Evolutionary conservation across 345 rosid genomes (phyloP).

Genomic region (Arabis hirsuta): DNA sequence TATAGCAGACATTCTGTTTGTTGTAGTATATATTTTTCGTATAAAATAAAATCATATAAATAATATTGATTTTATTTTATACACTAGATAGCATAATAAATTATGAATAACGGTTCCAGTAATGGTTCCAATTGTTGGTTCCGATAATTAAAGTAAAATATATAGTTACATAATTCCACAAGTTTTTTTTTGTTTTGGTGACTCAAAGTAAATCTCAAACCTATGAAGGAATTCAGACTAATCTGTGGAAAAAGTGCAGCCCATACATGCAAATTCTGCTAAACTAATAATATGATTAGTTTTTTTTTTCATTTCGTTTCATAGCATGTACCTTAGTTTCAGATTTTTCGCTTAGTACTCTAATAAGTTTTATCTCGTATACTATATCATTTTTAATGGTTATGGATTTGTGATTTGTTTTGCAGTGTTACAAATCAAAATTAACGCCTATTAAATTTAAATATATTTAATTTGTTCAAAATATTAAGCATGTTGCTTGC

Average conservation of each 20-base stretch:
- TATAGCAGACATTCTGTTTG: neutral
- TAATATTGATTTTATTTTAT: neutral
- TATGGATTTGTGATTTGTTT: neutral
- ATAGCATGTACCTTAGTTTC: neutral
- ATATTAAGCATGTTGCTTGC: neutral
- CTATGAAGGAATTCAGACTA: no score
- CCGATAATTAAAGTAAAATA: neutral
- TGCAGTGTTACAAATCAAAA: neutral
- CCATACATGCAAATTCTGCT: neutral
- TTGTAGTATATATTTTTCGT: neutral
- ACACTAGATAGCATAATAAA: conserved; percentile 1
- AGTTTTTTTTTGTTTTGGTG: no score
- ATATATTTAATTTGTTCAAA: neutral
- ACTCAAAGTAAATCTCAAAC: no score
- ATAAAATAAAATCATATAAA: neutral
- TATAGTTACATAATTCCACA: neutral
- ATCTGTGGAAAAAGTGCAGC: no score
- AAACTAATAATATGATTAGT: neutral
- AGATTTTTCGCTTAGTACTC: neutral
- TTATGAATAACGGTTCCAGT: neutral
- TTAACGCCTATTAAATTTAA: neutral
- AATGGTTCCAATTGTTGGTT: neutral
- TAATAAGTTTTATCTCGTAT: neutral
- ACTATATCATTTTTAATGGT: neutral
- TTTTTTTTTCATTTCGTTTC: neutral